These are phyloP conservation scores for Lentithecium fluviatile DNA, from an alignment of 495 filamentous ascomycete genomes.

Conservation along the genomic window DNA sequence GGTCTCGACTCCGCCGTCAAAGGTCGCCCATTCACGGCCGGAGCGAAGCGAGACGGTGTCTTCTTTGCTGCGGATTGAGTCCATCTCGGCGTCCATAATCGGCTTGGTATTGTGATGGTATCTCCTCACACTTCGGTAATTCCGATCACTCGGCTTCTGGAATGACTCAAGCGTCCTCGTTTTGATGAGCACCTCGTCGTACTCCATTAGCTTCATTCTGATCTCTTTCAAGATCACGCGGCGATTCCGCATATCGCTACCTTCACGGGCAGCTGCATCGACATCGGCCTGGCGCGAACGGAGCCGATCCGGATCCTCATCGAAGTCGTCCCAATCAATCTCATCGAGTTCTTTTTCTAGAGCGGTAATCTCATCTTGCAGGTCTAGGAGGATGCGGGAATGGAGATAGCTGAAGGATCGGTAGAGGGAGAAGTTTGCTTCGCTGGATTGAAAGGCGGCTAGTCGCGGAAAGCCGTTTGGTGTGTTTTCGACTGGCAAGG, in stretches of 20 bases:
- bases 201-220: constrained; percentile 40
- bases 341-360: constrained; percentile 42
- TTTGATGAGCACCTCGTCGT: constrained; percentile 44
- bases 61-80: constrained; percentile 44
- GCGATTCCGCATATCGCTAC: constrained; percentile 20
- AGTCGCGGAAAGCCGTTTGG: constrained; percentile 43
- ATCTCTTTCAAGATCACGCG: constrained; percentile 38
- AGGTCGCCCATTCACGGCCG: constrained; percentile 45
- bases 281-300: constrained; percentile 29
- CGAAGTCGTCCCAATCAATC: constrained; percentile 36
- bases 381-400: constrained; percentile 40
- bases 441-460: constrained; percentile 42
- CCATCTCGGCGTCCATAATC: constrained; percentile 37
- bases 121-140: constrained; percentile 43
- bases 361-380: constrained; percentile 43
- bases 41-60: constrained; percentile 45
- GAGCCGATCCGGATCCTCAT: constrained; percentile 25
- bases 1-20: constrained; percentile 44
- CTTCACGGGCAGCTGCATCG: constrained; percentile 11
- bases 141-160: constrained; percentile 40
- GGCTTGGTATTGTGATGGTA: constrained; percentile 41
- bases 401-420: constrained; percentile 45
- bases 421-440: constrained; percentile 43
- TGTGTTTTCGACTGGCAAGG: constrained; percentile 39
- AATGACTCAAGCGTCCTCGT: constrained; percentile 40